Conservation (phyloP, 805 yeast genomes). For the Schwanniomyces yamadae region DNA sequence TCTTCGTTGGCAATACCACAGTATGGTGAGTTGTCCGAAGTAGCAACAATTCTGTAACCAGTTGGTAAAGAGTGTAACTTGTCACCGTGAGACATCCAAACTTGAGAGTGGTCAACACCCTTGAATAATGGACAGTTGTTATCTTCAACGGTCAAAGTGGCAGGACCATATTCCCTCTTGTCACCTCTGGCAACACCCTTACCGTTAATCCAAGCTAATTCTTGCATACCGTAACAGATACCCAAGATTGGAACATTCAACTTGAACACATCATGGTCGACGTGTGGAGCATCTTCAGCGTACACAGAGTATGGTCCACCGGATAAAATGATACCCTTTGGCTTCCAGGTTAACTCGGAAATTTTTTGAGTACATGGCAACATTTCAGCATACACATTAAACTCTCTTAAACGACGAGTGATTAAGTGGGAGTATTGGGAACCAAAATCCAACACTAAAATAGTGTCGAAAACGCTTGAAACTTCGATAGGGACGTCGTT, state of each 20-base stretch:
- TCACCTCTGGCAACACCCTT: conserved; percentile 93
- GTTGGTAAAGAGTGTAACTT: conserved; percentile 87
- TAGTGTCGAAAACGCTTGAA: conserved; percentile 90
- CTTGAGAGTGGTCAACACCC: conserved; percentile 90
- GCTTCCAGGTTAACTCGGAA: conserved; percentile 86
- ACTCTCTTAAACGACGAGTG: conserved; percentile 96
- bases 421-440: conserved; percentile 97
- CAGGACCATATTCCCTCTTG: conserved; percentile 98
- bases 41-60: conserved; percentile 86
- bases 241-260: conserved; percentile 93
- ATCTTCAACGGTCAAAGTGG: conserved; percentile 77
- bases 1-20: conserved; percentile 84
- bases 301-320: conserved; percentile 99
- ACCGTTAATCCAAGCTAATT: conserved; percentile 96
- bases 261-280: conserved; percentile 89
- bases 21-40: conserved; percentile 90
- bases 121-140: conserved; percentile 67
- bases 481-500: conserved; percentile 58
- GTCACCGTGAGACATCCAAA: conserved; percentile 99
- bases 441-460: conserved; percentile 95
- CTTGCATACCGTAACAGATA: conserved; percentile 99
- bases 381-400: conserved; percentile 98
- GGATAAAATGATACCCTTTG: conserved; percentile 92
- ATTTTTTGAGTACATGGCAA: conserved; percentile 98
- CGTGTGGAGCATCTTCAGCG: conserved; percentile 95